Evolutionary conservation across 2,329 filamentous ascomycete species (phyloP), one percentile per base, ranked within the genome.

Genomic region (Cryphonectria carpinicola): DNA sequence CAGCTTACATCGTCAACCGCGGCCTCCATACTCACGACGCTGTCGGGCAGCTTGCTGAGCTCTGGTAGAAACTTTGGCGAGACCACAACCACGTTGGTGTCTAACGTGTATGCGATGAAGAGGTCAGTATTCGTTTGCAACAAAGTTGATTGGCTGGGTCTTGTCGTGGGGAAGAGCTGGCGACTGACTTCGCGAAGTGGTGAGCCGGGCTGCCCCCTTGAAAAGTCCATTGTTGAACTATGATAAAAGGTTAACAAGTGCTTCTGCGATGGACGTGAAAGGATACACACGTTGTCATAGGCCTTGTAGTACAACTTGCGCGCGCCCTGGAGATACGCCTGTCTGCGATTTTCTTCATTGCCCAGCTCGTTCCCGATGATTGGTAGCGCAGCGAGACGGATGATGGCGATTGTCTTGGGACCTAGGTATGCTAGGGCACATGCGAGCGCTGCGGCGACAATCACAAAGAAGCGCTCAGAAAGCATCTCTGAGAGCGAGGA

Each of bases 1-100:
- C 19, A n/a, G 25, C 65, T 60, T 49, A 60, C 65, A 22, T 67
- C 65, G 39, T 67, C 65, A 32, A 67, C 65, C 22, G 65, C 65
- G n/a, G 65, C 65, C 13, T 22, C 54, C 52, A 60, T 60, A 54
- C 65, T 67, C 56, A 67, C 35, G n/a, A 67, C 65, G n/a, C 25
- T 58, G 54, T 67, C 65, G 5, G 65, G 35, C n/a, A 60, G 28
- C 37, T 60, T 67, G 54, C 49, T 67, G 11, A 67, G 65, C 28
- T 67, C 65, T 22, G 49, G 65, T 13, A 67, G 56, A 17, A 41
- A 60, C 65, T 67, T 67, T 19, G 52, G 54, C 14, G 52, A 28
- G 28, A 60, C 14, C 28, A 67, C 52, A 17, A 67, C 25, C 8
- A 67, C 56, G 11, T 61, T 67, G 7, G 65, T 13, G n/a, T 41